Evolutionary conservation across 1,284 basidiomycete species (phyloP).

Genomic region (Apiotrichum mycotoxinovorans): DNA sequence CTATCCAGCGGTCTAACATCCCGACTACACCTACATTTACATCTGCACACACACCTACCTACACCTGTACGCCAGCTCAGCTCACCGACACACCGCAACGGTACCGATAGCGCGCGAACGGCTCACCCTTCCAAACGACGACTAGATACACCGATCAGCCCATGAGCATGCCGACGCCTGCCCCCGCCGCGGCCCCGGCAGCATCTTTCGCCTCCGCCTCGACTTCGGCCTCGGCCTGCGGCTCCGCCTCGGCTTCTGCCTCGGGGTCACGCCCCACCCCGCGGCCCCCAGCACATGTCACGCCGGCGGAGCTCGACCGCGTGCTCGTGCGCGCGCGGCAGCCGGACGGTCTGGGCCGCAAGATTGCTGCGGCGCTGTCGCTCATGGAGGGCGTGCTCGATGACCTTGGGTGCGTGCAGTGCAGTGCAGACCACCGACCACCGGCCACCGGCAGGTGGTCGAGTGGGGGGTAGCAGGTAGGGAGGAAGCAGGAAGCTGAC

Average conservation of each 20-base stretch:
- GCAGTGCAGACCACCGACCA: no score
- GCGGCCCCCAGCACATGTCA: no score
- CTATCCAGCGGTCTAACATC: neutral
- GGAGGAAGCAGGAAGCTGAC: neutral
- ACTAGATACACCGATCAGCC: no score
- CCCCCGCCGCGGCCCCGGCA: no score
- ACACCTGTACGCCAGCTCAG: neutral
- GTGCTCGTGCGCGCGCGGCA: conserved; percentile 33
- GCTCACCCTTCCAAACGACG: no score
- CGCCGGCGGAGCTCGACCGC: conserved; percentile 21
- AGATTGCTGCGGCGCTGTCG: conserved; percentile 69
- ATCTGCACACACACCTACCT: neutral
- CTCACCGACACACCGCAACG: neutral
- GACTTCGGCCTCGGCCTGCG: no score
- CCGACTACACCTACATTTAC: neutral
- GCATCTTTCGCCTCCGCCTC: no score
- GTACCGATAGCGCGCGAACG: no score
- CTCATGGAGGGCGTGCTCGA: conserved; percentile 74
- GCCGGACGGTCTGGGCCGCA: conserved; percentile 48
- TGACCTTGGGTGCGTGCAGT: conserved; percentile 61
- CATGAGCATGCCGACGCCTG: no score
- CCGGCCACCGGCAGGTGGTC: neutral
- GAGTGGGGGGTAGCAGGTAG: neutral
- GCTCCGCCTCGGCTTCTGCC: no score
- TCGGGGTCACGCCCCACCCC: no score